Evolutionary conservation across 2,329 filamentous ascomycete species (phyloP), one percentile per base, ranked within the genome.

Genomic region (Epichloe aotearoae): DNA sequence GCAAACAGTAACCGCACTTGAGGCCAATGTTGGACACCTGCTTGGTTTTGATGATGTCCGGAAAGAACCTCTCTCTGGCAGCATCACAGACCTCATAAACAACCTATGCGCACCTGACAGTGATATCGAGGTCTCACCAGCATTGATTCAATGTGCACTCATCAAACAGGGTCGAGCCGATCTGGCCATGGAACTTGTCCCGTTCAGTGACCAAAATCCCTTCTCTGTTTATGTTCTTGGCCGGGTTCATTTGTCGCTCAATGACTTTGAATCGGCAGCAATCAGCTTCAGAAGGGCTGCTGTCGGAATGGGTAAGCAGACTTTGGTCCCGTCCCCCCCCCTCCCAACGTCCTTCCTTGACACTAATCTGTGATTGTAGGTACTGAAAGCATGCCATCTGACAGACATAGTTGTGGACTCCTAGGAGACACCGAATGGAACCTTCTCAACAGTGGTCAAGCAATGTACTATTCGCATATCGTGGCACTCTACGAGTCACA

Each of bases 401-500:
- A 77, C 46, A 71, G 73, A 17, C 77, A 80, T 55, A 83, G 78
- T 58, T 73, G 75, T 42, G 80, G 81, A 8, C 76, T 95, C 14
- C 74, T 97, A 20, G 82, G 86, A 50, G 80, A 88, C 23, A 80
- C 83, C 2, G 88, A 95, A 57, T 84, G 83, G 73, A 77, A 75
- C 36, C 66, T 80, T 5, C 66, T 84, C 23, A 78, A 89, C 61
- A 79, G 80, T 51, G 93, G 91, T 2, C 74, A 90, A 40, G 78
- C 88, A 5, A 82, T 79, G 55, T 98, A 96, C 68, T 94, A 94
- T 65, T 81, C 84, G 41, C 93, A 98, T 64, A 79, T 97, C 47
- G 78, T 90, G 12, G 76, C 80, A 19, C 74, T 98, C 1, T 97
- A 86, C 61, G 90, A 96, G 63, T 79, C 79, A 58, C 77, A 80